These are phyloP conservation scores for Ramalina peruviana DNA, from an alignment of 495 filamentous ascomycete genomes.

Conservation along the genomic window DNA sequence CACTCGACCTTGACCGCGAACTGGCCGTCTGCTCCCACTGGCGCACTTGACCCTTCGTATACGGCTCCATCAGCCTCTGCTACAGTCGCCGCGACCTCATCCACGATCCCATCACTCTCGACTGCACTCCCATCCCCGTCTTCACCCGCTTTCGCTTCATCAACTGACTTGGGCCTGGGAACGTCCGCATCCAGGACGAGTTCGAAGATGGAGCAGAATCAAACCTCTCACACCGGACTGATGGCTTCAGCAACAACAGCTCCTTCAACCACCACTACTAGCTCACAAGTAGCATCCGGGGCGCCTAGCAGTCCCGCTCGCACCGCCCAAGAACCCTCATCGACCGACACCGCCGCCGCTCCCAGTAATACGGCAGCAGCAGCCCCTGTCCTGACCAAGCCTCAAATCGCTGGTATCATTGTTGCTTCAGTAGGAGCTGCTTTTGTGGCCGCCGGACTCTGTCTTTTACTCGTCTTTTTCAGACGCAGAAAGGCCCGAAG, in stretches of 20 bases:
- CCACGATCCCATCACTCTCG: background rate
- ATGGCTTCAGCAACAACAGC: conserved; percentile 4
- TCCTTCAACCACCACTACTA: background rate
- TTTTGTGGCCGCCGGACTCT: conserved; percentile 10
- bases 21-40: background rate
- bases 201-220: background rate
- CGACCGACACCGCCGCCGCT: background rate
- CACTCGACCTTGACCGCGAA: conserved; percentile 13
- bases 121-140: background rate
- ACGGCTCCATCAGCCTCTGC: background rate
- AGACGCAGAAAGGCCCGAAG: conserved; percentile 4
- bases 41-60: too few relatives aligned
- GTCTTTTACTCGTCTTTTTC: conserved; percentile 11
- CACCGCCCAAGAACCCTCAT: background rate
- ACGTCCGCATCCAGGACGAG: conserved; percentile 1
- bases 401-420: conserved; percentile 14
- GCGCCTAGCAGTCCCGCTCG: background rate
- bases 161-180: background rate
- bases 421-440: conserved; percentile 14
- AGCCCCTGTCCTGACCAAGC: conserved; percentile 11
- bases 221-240: background rate
- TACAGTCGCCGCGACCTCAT: background rate
- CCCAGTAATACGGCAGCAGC: background rate
- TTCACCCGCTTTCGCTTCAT: background rate
- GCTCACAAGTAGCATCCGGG: background rate